Percentiles rank a stretch among this genome's conserved stretches.
Evolutionary conservation across 2,329 filamentous ascomycete species (phyloP).

Genomic region (Fusarium robinianum): DNA sequence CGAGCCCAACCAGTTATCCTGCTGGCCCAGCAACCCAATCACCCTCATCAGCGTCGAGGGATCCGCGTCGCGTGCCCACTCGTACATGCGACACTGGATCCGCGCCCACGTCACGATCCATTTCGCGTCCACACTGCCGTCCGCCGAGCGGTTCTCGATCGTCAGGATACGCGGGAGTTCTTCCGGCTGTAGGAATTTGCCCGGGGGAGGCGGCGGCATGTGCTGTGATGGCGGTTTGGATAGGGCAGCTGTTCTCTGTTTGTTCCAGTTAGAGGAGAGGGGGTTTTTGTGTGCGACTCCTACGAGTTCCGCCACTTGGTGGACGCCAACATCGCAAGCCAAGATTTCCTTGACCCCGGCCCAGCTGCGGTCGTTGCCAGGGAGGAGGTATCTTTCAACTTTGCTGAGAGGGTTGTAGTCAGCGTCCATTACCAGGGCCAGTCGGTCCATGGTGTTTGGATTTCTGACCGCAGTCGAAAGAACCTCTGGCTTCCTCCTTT

Average conservation of each 20-base stretch:
- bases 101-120: slow-evolving; percentile 43
- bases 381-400: background rate
- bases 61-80: slow-evolving; percentile 34
- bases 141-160: slow-evolving; percentile 46
- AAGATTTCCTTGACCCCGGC: slow-evolving; percentile 32
- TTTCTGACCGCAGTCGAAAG: background rate
- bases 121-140: slow-evolving; percentile 40
- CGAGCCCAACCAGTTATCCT: slow-evolving; percentile 7
- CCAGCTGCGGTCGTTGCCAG: background rate
- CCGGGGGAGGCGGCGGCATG: background rate
- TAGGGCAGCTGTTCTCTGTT: slow-evolving; percentile 28
- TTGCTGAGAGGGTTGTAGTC: background rate
- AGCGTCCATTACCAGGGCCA: background rate
- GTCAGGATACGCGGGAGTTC: too few species aligned
- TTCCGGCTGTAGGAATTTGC: too few species aligned
- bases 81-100: slow-evolving; percentile 41
- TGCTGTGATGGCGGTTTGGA: slow-evolving; percentile 16
- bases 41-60: slow-evolving; percentile 39
- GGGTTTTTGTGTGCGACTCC: background rate
- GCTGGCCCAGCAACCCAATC: slow-evolving; percentile 28
- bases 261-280: slow-evolving; percentile 25
- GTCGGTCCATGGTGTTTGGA: too few species aligned
- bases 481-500: slow-evolving; percentile 1
- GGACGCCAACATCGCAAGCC: slow-evolving; percentile 27
- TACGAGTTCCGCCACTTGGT: slow-evolving; percentile 31